Base-by-base conservation (phyloP, 345 rosid species). In the Bruguiera gymnorhiza region DNA sequence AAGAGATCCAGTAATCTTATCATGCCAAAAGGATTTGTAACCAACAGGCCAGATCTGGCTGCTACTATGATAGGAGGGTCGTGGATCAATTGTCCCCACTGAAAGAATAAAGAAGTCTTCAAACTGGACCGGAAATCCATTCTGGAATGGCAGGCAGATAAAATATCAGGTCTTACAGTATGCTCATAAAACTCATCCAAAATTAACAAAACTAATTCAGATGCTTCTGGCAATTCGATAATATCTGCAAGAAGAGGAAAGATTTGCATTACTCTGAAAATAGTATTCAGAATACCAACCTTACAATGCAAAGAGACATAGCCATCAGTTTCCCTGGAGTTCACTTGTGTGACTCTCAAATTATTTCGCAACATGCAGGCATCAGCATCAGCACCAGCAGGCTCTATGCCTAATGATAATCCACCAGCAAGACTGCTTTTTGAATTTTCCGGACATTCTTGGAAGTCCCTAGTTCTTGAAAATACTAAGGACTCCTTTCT, bases 41-140 rank as follows among this genome's bases (percentile, higher is more conserved):
- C 80, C 83, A 24, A 79, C 66, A 60, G 83, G 83, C 83, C 83
- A 79, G 34, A 79, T 76, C 65, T 73, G 83, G 77, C 54, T 72
- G 50, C 62, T 21, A 29, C 32, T 62, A 66, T 76, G 83, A 60
- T 79, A 79, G 36, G 72, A 66, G 43, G 77, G 77, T n/a, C 83
- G 75, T 39, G 77, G 68, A 72, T 79, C 83, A 60, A 79, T 70
- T 52, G 69, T 65, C 70, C 80, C 83, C 57, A 37, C 62, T 10
- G 80, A 74, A 65, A 75, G 70, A 69, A 79, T 26, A 69, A 62
- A 72, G 56, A 79, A 79, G 34, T 79, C 83, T 57, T 69, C 83
- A 62, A 79, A 79, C 59, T 79, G 80, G 75, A 79, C 60, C 27
- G 83, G 83, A 66, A 79, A 74, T 62, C 62, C 75, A 37, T 68